These are phyloP conservation scores for Gracilaria domingensis DNA, from an alignment of 23 red algal species.

Conservation along the genomic window DNA sequence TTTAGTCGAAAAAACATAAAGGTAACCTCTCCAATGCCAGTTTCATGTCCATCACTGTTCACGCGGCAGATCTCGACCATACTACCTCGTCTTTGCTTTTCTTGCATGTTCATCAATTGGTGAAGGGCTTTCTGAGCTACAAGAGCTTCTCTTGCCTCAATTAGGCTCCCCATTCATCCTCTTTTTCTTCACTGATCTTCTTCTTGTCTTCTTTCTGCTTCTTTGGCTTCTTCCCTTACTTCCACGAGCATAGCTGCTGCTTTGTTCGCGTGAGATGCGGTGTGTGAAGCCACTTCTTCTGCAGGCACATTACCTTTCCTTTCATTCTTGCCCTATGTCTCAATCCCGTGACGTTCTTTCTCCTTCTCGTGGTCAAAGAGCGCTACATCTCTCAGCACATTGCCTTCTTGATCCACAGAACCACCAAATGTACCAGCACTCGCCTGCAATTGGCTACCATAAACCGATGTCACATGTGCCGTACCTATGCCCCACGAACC, in stretches of 20 bases:
- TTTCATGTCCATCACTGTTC: constrained; percentile 57
- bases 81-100: background rate
- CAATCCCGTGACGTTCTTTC: constrained; percentile 24
- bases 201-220: constrained; percentile 44
- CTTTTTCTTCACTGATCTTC: constrained; percentile 25
- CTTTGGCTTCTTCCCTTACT: constrained; percentile 25
- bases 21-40: constrained; percentile 45
- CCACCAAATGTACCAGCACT: too few relatives aligned
- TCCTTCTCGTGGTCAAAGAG: constrained; percentile 37
- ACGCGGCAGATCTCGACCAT: constrained; percentile 56
- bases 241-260: constrained; percentile 37
- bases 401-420: too few relatives aligned
- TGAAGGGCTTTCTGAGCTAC: constrained; percentile 28
- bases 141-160: constrained; percentile 24
- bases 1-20: constrained; percentile 71
- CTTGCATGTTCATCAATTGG: constrained; percentile 23
- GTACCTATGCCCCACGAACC: too few relatives aligned
- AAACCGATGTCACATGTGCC: too few relatives aligned
- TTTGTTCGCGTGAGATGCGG: constrained; percentile 26
- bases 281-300: constrained; percentile 26
- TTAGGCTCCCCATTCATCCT: constrained; percentile 20
- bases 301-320: constrained; percentile 40
- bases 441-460: too few relatives aligned
- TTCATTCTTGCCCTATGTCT: constrained; percentile 33
- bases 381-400: background rate